phyloP scores from a whole-genome alignment of 1,284 basidiomycete species.

The Boletus semigastroideus region DNA sequence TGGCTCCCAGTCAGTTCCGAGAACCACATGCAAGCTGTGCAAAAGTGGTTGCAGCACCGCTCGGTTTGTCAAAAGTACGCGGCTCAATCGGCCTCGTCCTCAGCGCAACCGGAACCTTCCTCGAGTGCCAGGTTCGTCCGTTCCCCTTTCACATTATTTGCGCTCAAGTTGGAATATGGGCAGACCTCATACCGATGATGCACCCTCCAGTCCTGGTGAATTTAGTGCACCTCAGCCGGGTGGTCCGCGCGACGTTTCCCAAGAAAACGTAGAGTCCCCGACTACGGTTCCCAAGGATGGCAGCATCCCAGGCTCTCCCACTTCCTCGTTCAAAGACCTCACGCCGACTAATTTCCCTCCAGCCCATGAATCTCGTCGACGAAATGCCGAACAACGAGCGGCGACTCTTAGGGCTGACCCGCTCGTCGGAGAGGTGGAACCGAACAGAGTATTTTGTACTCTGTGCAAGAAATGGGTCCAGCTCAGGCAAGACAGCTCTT shows the following conservation, averaged over 20 bases:
- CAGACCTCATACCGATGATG: slow-evolving; percentile 19
- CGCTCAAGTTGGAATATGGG: not conserved
- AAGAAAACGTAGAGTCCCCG: slow-evolving; percentile 13
- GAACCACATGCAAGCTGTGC: slow-evolving; percentile 53
- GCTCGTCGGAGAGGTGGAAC: slow-evolving; percentile 64
- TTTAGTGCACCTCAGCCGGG: slow-evolving; percentile 1
- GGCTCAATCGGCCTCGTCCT: slow-evolving; percentile 7
- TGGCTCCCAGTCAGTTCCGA: slow-evolving; percentile 59
- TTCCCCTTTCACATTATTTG: not conserved
- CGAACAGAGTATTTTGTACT: slow-evolving; percentile 70
- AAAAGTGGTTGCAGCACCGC: slow-evolving; percentile 54
- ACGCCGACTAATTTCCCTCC: slow-evolving; percentile 49
- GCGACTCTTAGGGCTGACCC: slow-evolving; percentile 63
- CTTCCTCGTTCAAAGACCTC: slow-evolving; percentile 50
- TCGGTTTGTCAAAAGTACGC: slow-evolving; percentile 42
- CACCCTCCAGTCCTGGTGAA: slow-evolving; percentile 17
- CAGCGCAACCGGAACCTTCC: slow-evolving; percentile 22
- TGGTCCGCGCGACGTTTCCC: slow-evolving; percentile 11
- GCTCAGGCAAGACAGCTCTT: slow-evolving; percentile 67
- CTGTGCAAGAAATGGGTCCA: slow-evolving; percentile 79
- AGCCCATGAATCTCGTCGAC: slow-evolving; percentile 60
- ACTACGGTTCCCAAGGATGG: slow-evolving; percentile 12
- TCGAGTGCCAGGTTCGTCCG: slow-evolving; percentile 26
- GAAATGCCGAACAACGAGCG: slow-evolving; percentile 73
- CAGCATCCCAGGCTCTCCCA: slow-evolving; percentile 29